Percentiles rank a stretch among this genome's conserved stretches.
These are phyloP conservation scores for Mycena venus DNA, from an alignment of 768 basidiomycete species.

Conservation along the genomic window DNA sequence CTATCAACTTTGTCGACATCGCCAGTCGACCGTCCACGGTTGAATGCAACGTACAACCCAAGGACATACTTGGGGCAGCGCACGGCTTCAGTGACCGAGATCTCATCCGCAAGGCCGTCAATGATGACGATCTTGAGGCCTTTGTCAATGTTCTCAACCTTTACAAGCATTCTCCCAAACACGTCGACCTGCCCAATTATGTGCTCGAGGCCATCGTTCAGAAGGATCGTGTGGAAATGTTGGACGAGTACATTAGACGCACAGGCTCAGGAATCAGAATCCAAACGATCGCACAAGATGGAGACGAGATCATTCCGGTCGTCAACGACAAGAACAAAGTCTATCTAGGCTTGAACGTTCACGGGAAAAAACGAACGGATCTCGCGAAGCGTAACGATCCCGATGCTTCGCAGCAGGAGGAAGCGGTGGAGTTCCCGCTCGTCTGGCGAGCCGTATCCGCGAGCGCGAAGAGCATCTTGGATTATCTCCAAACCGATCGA, in stretches of 20 bases:
- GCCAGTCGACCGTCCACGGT: constrained; percentile 62
- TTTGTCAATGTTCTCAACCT: constrained; percentile 64
- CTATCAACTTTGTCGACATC: constrained; percentile 65
- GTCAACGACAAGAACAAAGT: constrained; percentile 56
- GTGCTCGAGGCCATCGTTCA: constrained; percentile 47
- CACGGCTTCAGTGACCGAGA: constrained; percentile 23
- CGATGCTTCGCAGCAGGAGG: constrained; percentile 43
- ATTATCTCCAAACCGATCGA: constrained; percentile 61
- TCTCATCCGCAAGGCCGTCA: constrained; percentile 52
- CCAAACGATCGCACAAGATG: constrained; percentile 38
- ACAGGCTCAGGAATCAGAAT: constrained; percentile 59
- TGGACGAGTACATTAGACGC: constrained; percentile 70
- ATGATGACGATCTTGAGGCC: constrained; percentile 62
- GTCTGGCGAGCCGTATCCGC: constrained; percentile 59
- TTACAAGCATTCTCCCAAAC: constrained; percentile 51
- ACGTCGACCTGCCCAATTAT: constrained; percentile 38
- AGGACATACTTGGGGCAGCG: constrained; percentile 45
- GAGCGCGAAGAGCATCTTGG: constrained; percentile 52
- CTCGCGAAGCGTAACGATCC: constrained; percentile 66
- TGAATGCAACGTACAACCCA: constrained; percentile 54
- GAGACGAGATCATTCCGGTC: constrained; percentile 40
- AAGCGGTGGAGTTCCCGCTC: constrained; percentile 39
- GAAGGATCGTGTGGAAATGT: constrained; percentile 60
- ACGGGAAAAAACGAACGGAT: constrained; percentile 73
- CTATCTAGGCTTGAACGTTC: constrained; percentile 73